phyloP scores from a whole-genome alignment of 1,284 basidiomycete genomes.

The Megacollybia platyphylla region DNA sequence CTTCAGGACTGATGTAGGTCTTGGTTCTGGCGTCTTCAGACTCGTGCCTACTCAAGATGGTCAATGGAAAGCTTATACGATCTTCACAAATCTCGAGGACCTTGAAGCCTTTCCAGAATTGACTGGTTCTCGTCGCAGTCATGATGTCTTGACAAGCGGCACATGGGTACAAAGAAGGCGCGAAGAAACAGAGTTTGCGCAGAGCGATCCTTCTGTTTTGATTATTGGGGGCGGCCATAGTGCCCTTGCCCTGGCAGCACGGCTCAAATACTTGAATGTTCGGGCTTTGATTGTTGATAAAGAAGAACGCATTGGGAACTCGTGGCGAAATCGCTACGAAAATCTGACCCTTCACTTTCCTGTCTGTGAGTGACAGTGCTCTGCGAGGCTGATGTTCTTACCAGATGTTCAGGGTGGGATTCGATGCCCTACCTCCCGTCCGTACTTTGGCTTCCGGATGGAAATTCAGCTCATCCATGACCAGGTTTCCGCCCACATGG shows the following conservation, averaged over 20 bases:
- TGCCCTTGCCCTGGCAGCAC: constrained; percentile 48
- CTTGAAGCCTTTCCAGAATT: constrained; percentile 28
- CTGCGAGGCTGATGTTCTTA: constrained; percentile 3
- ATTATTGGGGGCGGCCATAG: constrained; percentile 20
- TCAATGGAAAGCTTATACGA: constrained; percentile 40
- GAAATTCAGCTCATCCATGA: constrained; percentile 1
- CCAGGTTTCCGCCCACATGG: constrained; percentile 47
- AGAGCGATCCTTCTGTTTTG: constrained; percentile 11
- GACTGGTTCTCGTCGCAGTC: constrained; percentile 14
- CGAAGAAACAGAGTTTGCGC: constrained; percentile 15
- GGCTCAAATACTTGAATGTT: constrained; percentile 45
- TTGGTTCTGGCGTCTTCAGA: constrained; percentile 35
- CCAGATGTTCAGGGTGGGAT: constrained; percentile 25
- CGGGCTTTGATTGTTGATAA: constrained; percentile 45
- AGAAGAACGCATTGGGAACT: constrained; percentile 41
- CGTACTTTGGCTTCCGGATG: constrained; percentile 10
- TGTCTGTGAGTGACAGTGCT: constrained; percentile 33
- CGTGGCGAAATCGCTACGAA: constrained; percentile 50
- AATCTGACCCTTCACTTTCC: constrained; percentile 54
- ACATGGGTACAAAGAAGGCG: no score
- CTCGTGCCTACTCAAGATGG: constrained; percentile 35
- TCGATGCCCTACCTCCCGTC: constrained; percentile 40
- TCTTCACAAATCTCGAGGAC: constrained; percentile 38
- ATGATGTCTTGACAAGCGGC: no score
- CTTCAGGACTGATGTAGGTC: constrained; percentile 38